phyloP scores from a whole-genome alignment of 1,139 yeast genomes.

The Lodderomyces parapsilosis region DNA sequence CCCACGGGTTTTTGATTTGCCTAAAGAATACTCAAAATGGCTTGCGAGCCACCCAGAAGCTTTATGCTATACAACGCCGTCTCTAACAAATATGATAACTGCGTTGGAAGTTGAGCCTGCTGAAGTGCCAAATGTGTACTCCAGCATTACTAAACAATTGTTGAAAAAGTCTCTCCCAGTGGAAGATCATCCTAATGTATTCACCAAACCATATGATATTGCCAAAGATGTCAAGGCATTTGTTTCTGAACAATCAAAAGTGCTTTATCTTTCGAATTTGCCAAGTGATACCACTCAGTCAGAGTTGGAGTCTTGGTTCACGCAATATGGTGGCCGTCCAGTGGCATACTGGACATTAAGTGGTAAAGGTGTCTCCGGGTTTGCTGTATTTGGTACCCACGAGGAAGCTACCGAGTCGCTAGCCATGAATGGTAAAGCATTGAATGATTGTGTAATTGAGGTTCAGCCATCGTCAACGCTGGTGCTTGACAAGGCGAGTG shows the following conservation, averaged over 20 bases:
- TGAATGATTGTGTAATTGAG: conserved; percentile 75
- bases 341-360: conserved; percentile 87
- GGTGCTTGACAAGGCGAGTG: conserved; percentile 79
- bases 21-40: conserved; percentile 72
- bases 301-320: conserved; percentile 89
- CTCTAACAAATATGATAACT: conserved; percentile 52
- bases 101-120: conserved; percentile 53
- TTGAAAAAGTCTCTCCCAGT: conserved; percentile 54
- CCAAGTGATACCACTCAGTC: conserved; percentile 87
- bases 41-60: conserved; percentile 56
- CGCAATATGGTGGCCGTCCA: conserved; percentile 83
- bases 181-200: conserved; percentile 53
- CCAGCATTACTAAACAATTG: conserved; percentile 50
- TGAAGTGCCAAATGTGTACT: conserved; percentile 19
- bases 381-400: conserved; percentile 80
- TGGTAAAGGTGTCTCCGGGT: conserved; percentile 56
- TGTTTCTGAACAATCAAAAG: conserved; percentile 69
- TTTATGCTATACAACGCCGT: conserved; percentile 48
- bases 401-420: conserved; percentile 83
- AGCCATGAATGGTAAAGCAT: conserved; percentile 73
- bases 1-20: conserved; percentile 75
- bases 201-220: conserved; percentile 73
- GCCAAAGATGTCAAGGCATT: conserved; percentile 70
- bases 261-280: conserved; percentile 73
- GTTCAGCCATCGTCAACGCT: conserved; percentile 82